phyloP scores from a whole-genome alignment of 192 early-diverging fungal species.

The Diversispora epigaea region DNA sequence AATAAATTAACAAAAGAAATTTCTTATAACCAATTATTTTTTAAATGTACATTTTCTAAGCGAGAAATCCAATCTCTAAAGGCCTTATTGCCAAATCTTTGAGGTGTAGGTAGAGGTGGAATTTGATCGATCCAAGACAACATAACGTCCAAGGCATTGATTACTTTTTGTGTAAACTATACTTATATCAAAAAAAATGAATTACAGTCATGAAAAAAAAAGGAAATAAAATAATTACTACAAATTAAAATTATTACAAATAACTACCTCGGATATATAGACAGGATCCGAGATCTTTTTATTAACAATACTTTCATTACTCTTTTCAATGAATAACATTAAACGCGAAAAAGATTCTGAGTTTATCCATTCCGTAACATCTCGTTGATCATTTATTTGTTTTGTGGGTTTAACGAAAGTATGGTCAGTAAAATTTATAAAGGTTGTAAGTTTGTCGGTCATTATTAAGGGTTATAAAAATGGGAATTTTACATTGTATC shows the following conservation, averaged over 20 bases:
- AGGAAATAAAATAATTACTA: constrained; percentile 13
- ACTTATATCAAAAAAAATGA: background rate
- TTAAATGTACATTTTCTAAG: constrained; percentile 46
- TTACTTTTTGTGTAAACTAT: constrained; percentile 48
- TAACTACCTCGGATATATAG: constrained; percentile 54
- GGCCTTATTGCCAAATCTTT: constrained; percentile 91
- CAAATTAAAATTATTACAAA: background rate
- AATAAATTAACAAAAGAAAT: no score
- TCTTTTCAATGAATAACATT: constrained; percentile 67
- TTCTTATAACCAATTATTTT: background rate
- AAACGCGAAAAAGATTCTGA: constrained; percentile 67
- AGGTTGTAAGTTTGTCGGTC: background rate
- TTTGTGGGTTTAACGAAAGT: constrained; percentile 57
- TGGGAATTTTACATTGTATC: background rate
- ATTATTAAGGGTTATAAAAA: background rate
- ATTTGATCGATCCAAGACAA: constrained; percentile 72
- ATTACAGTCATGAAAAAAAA: background rate
- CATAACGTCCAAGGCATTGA: constrained; percentile 66
- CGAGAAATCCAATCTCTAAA: constrained; percentile 78
- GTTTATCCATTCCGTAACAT: background rate
- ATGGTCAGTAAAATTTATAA: constrained; percentile 57
- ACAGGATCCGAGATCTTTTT: constrained; percentile 58
- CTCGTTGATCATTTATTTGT: constrained; percentile 18
- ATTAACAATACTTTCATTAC: constrained; percentile 71
- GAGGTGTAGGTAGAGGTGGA: constrained; percentile 69